Evolutionary conservation across 2,329 filamentous ascomycete species (phyloP), one percentile per base, ranked within the genome.

Genomic region (Verticillium albo-atrum): DNA sequence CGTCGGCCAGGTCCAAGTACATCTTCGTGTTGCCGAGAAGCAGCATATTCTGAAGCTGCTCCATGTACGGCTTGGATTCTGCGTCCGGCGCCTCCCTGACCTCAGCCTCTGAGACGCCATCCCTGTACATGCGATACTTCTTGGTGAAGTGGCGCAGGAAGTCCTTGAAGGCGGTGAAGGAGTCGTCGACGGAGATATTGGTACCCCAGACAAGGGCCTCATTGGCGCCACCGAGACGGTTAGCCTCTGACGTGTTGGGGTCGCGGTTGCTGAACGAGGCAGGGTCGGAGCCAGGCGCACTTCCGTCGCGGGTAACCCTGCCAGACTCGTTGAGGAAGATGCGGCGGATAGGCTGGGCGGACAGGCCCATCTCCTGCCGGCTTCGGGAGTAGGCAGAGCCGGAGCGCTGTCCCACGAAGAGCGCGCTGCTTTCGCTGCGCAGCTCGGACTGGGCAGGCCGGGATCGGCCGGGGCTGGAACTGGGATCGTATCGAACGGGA

Each of bases 181-280:
- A 92, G 72, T 98, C 93, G 61, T 91, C 87, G 57, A 99, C 89
- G 5, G 94, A 97, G 55, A 99, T 91, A 42, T 96, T 98, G 51
- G 95, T 99, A 73, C 95, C 95, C 95, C 95, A 99, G 64, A 99
- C 94, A 60, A 96, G 86, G 66, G 89, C 87, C 59, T 89, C 89
- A 42, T 90, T 91, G 60, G 86, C 86, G 2, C 93, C 95, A 42
- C 92, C 94, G 47, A 97, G 84, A 1, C 83, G 85, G 70, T 97
- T 90, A 1, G 95, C 95, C 72, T 99, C 95, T 2, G 94, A 97
- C 6, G 93, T 97, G 63, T 89, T 89, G 1, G 92, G 92, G 65
- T 97, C 82, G 65, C 83, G 74, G 70, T 86, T 86, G 35, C 80
- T 78, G 66, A 86, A 88, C 0, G 85, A 85, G 25, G 82, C 78